A percentile compares a stretch with the other conserved stretches of the same genome.
phyloP scores from a whole-genome alignment of 2,329 filamentous ascomycete species.

The Diplodia mutila region DNA sequence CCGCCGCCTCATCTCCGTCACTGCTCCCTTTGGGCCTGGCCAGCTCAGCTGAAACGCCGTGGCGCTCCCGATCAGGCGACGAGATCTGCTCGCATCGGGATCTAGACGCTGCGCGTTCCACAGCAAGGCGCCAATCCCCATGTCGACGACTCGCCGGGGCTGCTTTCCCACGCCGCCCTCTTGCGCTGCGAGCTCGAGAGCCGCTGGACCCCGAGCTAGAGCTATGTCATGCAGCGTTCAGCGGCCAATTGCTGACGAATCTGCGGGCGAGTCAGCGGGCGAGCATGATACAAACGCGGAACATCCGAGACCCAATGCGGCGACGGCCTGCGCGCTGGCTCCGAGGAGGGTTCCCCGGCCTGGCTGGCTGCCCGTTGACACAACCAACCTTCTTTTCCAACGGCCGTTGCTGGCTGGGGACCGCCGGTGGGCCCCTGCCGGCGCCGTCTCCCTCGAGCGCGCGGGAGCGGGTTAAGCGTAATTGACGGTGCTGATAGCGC shows the following conservation, averaged over 20 bases:
- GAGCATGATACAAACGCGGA: slow-evolving; percentile 22
- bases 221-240: slow-evolving; percentile 22
- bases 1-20: slow-evolving; percentile 21
- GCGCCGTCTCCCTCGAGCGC: not conserved
- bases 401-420: not conserved
- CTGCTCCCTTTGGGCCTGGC: slow-evolving; percentile 12
- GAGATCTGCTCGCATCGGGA: slow-evolving; percentile 25
- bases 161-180: not conserved
- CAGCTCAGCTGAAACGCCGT: slow-evolving; percentile 24
- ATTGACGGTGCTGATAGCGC: slow-evolving; percentile 6
- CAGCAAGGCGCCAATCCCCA: slow-evolving; percentile 5
- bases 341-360: slow-evolving; percentile 13
- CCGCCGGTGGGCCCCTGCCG: not conserved
- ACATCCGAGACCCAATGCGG: slow-evolving; percentile 23
- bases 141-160: too few species aligned
- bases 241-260: slow-evolving; percentile 1
- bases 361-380: slow-evolving; percentile 2
- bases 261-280: not conserved
- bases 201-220: slow-evolving; percentile 5
- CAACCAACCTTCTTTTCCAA: not conserved
- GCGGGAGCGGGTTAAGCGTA: slow-evolving; percentile 18
- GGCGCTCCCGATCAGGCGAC: slow-evolving; percentile 26
- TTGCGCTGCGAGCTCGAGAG: not conserved
- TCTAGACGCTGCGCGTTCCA: slow-evolving; percentile 20
- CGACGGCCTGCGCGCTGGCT: not conserved